phyloP scores from a whole-genome alignment of 495 filamentous ascomycete species.

The Trichocladium uniseriatum region DNA sequence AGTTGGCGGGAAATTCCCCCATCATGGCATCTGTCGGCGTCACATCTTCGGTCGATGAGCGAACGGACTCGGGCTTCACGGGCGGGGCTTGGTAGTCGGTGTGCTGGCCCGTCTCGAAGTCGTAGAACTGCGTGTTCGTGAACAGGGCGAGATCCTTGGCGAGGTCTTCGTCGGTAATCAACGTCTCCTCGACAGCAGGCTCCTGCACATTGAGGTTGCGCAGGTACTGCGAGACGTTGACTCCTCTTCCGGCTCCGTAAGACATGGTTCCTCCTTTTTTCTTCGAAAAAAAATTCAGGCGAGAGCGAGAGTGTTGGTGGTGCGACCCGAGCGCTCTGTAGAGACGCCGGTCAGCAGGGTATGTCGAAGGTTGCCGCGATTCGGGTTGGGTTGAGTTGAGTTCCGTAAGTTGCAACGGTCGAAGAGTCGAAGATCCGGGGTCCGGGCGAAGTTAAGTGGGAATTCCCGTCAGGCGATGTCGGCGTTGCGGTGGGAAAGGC shows the following conservation, averaged over 20 bases:
- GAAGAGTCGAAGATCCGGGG: not conserved
- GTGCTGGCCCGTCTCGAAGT: slow-evolving; percentile 55
- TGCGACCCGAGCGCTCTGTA: not conserved
- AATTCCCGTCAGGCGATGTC: slow-evolving; percentile 8
- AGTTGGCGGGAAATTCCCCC: slow-evolving; percentile 31
- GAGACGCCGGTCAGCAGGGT: not conserved
- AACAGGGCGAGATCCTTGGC: slow-evolving; percentile 73
- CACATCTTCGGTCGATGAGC: slow-evolving; percentile 30
- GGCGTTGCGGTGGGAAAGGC: slow-evolving; percentile 1
- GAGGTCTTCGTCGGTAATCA: slow-evolving; percentile 49
- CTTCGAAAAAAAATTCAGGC: not conserved
- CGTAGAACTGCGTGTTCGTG: slow-evolving; percentile 89
- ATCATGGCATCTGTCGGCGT: slow-evolving; percentile 26
- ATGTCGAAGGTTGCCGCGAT: not conserved
- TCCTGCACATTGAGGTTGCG: slow-evolving; percentile 77
- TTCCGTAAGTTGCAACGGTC: too few relatives aligned
- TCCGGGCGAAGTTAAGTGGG: not conserved
- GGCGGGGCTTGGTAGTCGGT: slow-evolving; percentile 32
- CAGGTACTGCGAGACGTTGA: slow-evolving; percentile 82
- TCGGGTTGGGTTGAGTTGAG: not conserved
- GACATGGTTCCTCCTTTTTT: slow-evolving; percentile 42
- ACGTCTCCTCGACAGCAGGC: slow-evolving; percentile 47
- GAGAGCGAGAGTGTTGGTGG: not conserved
- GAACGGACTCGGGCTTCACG: slow-evolving; percentile 27
- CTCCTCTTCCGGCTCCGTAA: slow-evolving; percentile 56